Evolutionary conservation across 2,329 filamentous ascomycete species (phyloP).

Genomic region (Phoma sp.): DNA sequence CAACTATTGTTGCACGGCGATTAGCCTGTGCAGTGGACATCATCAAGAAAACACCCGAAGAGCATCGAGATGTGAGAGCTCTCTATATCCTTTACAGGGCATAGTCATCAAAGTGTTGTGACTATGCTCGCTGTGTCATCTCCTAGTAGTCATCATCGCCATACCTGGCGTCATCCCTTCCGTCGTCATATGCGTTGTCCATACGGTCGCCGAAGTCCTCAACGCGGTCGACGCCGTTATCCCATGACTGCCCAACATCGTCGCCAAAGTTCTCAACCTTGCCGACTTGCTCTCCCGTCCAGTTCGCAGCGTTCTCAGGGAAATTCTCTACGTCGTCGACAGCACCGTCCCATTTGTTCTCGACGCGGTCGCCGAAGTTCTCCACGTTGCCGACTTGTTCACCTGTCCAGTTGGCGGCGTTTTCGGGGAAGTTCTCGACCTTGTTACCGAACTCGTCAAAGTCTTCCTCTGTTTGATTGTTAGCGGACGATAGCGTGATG

Average conservation of each 20-base stretch:
- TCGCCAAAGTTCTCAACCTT: slow-evolving; percentile 31
- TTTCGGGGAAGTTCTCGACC: slow-evolving; percentile 30
- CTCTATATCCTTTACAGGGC: no score
- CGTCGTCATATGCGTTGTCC: slow-evolving; percentile 32
- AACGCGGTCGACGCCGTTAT: slow-evolving; percentile 23
- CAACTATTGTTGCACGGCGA: no score
- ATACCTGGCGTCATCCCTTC: slow-evolving; percentile 30
- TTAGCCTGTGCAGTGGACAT: no score
- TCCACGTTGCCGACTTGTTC: slow-evolving; percentile 32
- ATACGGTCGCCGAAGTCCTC: slow-evolving; percentile 30
- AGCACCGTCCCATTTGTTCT: slow-evolving; percentile 26
- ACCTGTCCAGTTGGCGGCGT: slow-evolving; percentile 31
- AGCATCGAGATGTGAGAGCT: no score
- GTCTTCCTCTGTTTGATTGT: slow-evolving; percentile 21
- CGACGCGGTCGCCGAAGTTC: slow-evolving; percentile 29
- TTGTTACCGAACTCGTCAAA: slow-evolving; percentile 27
- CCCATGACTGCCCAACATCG: slow-evolving; percentile 33
- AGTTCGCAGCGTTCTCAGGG: slow-evolving; percentile 30
- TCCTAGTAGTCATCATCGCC: slow-evolving; percentile 21
- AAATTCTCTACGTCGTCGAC: slow-evolving; percentile 34
- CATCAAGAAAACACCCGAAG: no score
- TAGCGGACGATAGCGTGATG: not conserved
- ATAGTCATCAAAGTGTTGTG: no score
- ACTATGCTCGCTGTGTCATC: not conserved
- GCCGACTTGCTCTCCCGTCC: slow-evolving; percentile 32